phyloP scores from a whole-genome alignment of 1,284 basidiomycete genomes.

The Apiotrichum brassicae region DNA sequence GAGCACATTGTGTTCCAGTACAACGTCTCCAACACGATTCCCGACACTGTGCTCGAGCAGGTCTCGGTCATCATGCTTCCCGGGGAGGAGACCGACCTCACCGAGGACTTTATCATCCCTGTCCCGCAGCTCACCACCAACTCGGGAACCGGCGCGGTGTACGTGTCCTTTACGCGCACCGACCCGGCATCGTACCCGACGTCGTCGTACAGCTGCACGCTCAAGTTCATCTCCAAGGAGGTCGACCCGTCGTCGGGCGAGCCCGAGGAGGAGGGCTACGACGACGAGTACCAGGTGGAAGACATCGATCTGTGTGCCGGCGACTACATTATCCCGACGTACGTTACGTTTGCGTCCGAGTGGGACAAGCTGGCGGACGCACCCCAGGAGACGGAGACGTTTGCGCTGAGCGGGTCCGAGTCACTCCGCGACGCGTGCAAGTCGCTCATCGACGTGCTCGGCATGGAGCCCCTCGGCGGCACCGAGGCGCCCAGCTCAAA shows the following conservation, averaged over 20 bases:
- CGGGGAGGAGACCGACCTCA: conserved; percentile 65
- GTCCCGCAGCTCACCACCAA: conserved; percentile 62
- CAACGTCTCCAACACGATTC: conserved; percentile 96
- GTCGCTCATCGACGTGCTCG: conserved; percentile 58
- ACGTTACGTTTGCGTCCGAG: conserved; percentile 82
- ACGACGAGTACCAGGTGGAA: conserved; percentile 96
- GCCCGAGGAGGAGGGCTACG: conserved; percentile 96
- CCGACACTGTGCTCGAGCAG: conserved; percentile 93
- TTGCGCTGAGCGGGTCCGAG: conserved; percentile 86
- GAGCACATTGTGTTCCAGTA: conserved; percentile 98
- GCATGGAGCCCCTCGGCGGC: conserved; percentile 93
- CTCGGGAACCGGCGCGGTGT: conserved; percentile 72
- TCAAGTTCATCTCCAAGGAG: conserved; percentile 96
- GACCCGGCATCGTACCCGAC: conserved; percentile 68
- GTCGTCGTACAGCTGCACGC: conserved; percentile 83
- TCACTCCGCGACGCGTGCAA: conserved; percentile 55
- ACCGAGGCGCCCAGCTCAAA: conserved; percentile 71
- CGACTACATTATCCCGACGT: conserved; percentile 88
- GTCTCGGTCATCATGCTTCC: conserved; percentile 91
- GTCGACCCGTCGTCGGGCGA: conserved; percentile 93
- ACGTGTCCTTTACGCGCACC: conserved; percentile 88
- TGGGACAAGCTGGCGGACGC: conserved; percentile 85
- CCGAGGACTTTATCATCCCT: conserved; percentile 94
- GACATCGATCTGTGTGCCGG: conserved; percentile 87
- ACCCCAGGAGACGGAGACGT: conserved; percentile 81